Evolutionary conservation across 2,329 filamentous ascomycete genomes (phyloP).

Genomic region (Neonectria magnoliae): DNA sequence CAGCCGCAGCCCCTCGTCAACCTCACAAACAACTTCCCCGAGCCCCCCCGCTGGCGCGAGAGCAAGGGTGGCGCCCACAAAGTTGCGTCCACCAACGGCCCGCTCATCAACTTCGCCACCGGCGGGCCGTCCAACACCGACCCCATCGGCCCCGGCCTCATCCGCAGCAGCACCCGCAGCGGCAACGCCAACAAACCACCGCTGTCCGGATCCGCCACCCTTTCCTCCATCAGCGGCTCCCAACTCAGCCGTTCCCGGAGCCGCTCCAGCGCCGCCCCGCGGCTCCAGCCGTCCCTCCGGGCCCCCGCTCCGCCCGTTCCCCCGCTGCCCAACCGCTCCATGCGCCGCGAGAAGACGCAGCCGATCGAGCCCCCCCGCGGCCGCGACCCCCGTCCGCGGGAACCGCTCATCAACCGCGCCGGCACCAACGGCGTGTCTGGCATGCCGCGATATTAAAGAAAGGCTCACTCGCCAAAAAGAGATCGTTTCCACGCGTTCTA

Average conservation of each 20-base stretch:
- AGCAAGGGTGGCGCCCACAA: constrained; percentile 61
- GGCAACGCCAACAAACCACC: constrained; percentile 21
- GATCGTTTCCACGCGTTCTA: not conserved
- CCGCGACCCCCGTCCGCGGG: constrained; percentile 40
- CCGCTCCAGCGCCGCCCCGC: constrained; percentile 38
- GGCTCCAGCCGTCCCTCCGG: constrained; percentile 13
- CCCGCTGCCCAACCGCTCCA: constrained; percentile 41
- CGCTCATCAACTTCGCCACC: constrained; percentile 59
- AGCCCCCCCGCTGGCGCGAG: constrained; percentile 68
- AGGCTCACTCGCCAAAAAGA: not conserved
- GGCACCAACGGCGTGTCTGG: constrained; percentile 33
- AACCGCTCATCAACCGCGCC: constrained; percentile 47
- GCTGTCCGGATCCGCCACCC: constrained; percentile 21
- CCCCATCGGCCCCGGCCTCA: constrained; percentile 29
- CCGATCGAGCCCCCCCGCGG: constrained; percentile 36
- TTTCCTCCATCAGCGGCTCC: constrained; percentile 3
- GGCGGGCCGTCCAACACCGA: constrained; percentile 36
- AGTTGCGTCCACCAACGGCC: constrained; percentile 49
- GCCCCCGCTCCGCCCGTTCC: constrained; percentile 40
- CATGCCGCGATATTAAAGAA: constrained; percentile 28
- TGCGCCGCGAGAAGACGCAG: constrained; percentile 40
- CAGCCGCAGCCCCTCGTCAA: constrained; percentile 76
- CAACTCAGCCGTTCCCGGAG: constrained; percentile 36
- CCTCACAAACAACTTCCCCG: constrained; percentile 68
- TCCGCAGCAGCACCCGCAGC: constrained; percentile 29